Percentiles rank a stretch among this genome's conserved stretches.
Evolutionary conservation across 768 basidiomycete species (phyloP).

Genomic region (Exsudoporus frostii): DNA sequence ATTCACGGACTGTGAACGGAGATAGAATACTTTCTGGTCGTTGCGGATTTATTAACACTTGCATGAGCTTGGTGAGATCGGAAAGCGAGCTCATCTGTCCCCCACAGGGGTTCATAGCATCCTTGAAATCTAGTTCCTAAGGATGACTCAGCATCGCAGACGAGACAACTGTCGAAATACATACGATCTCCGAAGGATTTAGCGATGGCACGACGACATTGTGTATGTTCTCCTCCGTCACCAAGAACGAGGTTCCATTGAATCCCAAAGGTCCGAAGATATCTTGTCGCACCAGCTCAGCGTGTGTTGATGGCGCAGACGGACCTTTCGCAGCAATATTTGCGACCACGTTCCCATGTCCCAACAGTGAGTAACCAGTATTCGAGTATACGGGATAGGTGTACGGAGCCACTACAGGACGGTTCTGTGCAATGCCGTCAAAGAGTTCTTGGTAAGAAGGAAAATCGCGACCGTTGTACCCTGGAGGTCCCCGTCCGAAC

Average conservation of each 20-base stretch:
- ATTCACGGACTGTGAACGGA: conserved; percentile 36
- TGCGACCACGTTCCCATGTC: conserved; percentile 36
- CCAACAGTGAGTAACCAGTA: conserved; percentile 35
- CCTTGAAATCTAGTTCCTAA: conserved; percentile 40
- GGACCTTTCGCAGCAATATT: conserved; percentile 16
- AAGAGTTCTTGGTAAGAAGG: conserved; percentile 34
- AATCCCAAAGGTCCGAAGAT: conserved; percentile 47
- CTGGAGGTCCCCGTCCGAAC: conserved; percentile 27
- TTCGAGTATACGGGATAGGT: conserved; percentile 43
- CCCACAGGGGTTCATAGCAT: conserved; percentile 41
- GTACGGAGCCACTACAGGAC: conserved; percentile 42
- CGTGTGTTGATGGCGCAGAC: conserved; percentile 32
- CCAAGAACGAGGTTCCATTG: conserved; percentile 41
- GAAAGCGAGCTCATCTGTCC: conserved; percentile 51
- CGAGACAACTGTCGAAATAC: conserved; percentile 5
- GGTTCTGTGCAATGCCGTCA: conserved; percentile 35
- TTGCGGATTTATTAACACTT: conserved; percentile 43
- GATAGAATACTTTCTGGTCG: conserved; percentile 35
- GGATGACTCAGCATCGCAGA: not conserved
- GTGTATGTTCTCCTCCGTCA: conserved; percentile 34
- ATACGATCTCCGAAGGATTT: conserved; percentile 35
- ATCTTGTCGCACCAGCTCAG: conserved; percentile 45
- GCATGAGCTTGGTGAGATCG: conserved; percentile 44
- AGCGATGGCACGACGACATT: conserved; percentile 41
- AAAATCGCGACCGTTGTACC: conserved; percentile 29